A percentile compares a stretch with the other conserved stretches of the same genome.
phyloP scores from a whole-genome alignment of 371 early-diverging fungal species.

The Chytridium lagenaria region DNA sequence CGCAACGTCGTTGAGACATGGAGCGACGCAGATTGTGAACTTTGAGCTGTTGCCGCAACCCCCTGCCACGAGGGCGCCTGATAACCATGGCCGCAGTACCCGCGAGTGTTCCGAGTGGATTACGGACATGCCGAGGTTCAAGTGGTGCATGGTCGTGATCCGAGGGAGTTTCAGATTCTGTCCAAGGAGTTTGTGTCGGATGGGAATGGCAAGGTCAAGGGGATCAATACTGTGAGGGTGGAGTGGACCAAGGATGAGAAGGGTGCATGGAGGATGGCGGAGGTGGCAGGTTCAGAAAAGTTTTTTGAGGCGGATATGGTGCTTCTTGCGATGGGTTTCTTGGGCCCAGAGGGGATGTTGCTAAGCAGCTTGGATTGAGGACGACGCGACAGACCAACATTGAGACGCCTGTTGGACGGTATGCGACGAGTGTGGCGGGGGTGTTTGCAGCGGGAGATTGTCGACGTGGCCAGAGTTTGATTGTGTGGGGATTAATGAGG shows the following conservation, averaged over 20 bases:
- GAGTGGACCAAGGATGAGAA: slow-evolving; percentile 86
- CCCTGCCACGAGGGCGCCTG: slow-evolving; percentile 75
- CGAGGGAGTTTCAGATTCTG: slow-evolving; percentile 90
- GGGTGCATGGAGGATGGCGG: slow-evolving; percentile 89
- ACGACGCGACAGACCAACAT: slow-evolving; percentile 78
- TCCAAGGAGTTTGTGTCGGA: slow-evolving; percentile 93
- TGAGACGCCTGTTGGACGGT: slow-evolving; percentile 78
- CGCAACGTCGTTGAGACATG: slow-evolving; percentile 90
- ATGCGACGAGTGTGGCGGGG: slow-evolving; percentile 75
- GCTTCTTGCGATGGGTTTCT: slow-evolving; percentile 94
- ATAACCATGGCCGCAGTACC: slow-evolving; percentile 97
- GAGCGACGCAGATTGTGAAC: slow-evolving; percentile 87
- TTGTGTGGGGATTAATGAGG: slow-evolving; percentile 99
- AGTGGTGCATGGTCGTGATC: slow-evolving; percentile 88
- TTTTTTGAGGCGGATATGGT: slow-evolving; percentile 89
- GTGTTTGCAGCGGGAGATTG: slow-evolving; percentile 98
- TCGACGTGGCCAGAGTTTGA: slow-evolving; percentile 91
- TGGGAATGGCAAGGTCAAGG: slow-evolving; percentile 80
- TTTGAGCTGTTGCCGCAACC: slow-evolving; percentile 96
- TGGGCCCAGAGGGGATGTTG: slow-evolving; percentile 88
- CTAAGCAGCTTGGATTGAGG: slow-evolving; percentile 79
- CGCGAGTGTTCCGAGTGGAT: slow-evolving; percentile 91
- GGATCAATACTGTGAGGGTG: slow-evolving; percentile 92
- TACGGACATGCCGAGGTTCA: slow-evolving; percentile 95
- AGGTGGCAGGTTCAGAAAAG: slow-evolving; percentile 82